Percentiles rank a stretch among this genome's conserved stretches.
Evolutionary conservation across 2,329 filamentous ascomycete genomes (phyloP).

Genomic region (Arachnomyces sp.): DNA sequence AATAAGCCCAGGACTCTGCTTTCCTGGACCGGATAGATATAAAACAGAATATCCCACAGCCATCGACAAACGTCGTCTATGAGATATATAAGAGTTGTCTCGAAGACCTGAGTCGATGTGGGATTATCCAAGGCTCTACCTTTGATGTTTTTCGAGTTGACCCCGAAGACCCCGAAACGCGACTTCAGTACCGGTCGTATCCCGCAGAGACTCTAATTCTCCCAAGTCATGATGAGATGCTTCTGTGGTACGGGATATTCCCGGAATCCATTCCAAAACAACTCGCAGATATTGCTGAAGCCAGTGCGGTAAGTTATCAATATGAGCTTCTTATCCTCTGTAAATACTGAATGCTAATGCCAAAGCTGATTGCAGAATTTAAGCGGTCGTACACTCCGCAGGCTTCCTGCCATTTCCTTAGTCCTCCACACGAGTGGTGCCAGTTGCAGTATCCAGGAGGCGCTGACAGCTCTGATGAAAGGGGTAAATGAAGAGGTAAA

Average conservation of each 20-base stretch:
- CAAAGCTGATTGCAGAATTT: constrained; percentile 21
- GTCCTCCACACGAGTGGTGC: constrained; percentile 31
- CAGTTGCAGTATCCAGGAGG: constrained; percentile 29
- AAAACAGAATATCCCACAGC: constrained; percentile 37
- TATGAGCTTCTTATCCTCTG: background rate
- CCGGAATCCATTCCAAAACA: constrained; percentile 20
- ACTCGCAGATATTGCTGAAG: constrained; percentile 21
- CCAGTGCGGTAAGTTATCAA: constrained; percentile 21
- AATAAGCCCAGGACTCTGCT: constrained; percentile 30
- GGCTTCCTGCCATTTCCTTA: constrained; percentile 35
- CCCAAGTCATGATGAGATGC: constrained; percentile 23
- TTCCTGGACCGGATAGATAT: constrained; percentile 45
- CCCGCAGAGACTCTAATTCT: constrained; percentile 16
- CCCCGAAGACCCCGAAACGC: constrained; percentile 17
- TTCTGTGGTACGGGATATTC: constrained; percentile 23
- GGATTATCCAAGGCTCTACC: constrained; percentile 24
- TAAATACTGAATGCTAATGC: constrained; percentile 9
- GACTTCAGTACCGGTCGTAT: constrained; percentile 23
- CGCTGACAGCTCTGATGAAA: constrained; percentile 29
- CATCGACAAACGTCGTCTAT: constrained; percentile 36
- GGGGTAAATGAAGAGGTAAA: constrained; percentile 28
- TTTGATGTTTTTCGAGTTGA: constrained; percentile 21
- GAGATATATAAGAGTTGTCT: constrained; percentile 43
- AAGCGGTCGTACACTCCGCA: constrained; percentile 36
- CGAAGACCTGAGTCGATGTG: constrained; percentile 36